These are phyloP conservation scores for Echium plantagineum DNA, from an alignment of 257 asterid species.

Conservation along the genomic window DNA sequence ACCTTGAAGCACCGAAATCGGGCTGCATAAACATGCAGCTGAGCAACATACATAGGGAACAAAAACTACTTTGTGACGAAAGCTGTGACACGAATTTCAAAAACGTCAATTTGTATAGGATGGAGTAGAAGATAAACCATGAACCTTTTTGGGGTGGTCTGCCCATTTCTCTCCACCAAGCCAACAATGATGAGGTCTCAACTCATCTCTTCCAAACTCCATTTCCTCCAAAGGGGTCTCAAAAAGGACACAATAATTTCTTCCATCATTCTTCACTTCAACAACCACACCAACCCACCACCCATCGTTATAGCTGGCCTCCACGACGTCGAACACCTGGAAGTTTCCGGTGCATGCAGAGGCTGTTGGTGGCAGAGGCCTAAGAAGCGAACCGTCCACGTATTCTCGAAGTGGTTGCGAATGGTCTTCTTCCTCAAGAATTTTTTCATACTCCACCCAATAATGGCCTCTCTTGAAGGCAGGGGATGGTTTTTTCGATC, in stretches of 20 bases:
- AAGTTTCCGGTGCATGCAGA: neutral
- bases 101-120: too few species aligned
- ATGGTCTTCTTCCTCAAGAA: neutral
- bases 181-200: neutral
- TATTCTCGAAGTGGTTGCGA: neutral
- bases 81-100: too few species aligned
- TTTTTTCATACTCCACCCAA: neutral
- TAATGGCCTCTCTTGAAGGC: neutral
- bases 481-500: neutral
- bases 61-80: too few species aligned
- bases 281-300: too few species aligned
- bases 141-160: neutral
- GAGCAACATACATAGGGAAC: too few species aligned
- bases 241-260: neutral
- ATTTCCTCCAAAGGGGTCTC: neutral
- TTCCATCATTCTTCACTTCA: neutral
- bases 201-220: neutral
- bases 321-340: neutral
- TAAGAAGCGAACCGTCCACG: too few species aligned
- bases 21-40: too few species aligned
- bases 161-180: neutral
- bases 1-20: too few species aligned
- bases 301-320: neutral
- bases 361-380: neutral
- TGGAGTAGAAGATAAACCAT: too few species aligned